These are phyloP conservation scores for Claviceps quebecensis DNA, from an alignment of 2,329 filamentous ascomycete species.

Conservation along the genomic window DNA sequence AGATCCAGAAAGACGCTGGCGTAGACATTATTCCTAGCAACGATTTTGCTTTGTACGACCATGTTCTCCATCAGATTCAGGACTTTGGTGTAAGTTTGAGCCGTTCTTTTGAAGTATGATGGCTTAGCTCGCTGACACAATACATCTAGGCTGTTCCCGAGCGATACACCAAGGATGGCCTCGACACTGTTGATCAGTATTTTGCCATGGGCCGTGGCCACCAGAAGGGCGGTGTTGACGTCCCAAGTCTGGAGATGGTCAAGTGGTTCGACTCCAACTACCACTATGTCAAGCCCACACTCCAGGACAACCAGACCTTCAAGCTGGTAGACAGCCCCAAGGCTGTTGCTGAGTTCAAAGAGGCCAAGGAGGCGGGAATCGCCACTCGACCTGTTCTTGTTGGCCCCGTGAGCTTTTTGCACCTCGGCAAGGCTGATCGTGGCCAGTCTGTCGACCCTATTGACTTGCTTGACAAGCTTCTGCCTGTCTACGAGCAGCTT, in stretches of 20 bases:
- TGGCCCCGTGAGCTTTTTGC: constrained; percentile 93
- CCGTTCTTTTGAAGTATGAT: not conserved
- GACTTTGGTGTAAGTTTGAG: constrained; percentile 68
- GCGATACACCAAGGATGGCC: constrained; percentile 81
- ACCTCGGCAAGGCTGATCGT: constrained; percentile 96
- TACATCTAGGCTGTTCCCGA: constrained; percentile 63
- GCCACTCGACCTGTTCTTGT: constrained; percentile 84
- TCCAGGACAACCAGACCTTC: constrained; percentile 95
- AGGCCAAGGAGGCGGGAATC: constrained; percentile 96
- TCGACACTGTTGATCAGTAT: constrained; percentile 87
- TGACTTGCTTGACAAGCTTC: constrained; percentile 78
- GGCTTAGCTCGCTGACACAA: not conserved
- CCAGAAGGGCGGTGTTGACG: constrained; percentile 88
- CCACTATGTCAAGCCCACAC: constrained; percentile 99
- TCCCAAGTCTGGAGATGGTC: constrained; percentile 94
- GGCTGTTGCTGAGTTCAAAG: constrained; percentile 84
- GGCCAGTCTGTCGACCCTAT: constrained; percentile 87
- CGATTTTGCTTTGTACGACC: constrained; percentile 98
- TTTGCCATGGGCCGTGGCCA: constrained; percentile 99
- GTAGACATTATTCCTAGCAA: constrained; percentile 98
- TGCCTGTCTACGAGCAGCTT: constrained; percentile 90
- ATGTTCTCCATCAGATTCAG: constrained; percentile 95
- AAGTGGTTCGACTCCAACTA: constrained; percentile 99
- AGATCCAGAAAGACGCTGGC: constrained; percentile 97
- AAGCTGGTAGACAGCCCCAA: constrained; percentile 78